Percentiles rank a stretch among this genome's conserved stretches.
phyloP scores from a whole-genome alignment of 805 yeast genomes.

The Naumovozyma castellii region DNA sequence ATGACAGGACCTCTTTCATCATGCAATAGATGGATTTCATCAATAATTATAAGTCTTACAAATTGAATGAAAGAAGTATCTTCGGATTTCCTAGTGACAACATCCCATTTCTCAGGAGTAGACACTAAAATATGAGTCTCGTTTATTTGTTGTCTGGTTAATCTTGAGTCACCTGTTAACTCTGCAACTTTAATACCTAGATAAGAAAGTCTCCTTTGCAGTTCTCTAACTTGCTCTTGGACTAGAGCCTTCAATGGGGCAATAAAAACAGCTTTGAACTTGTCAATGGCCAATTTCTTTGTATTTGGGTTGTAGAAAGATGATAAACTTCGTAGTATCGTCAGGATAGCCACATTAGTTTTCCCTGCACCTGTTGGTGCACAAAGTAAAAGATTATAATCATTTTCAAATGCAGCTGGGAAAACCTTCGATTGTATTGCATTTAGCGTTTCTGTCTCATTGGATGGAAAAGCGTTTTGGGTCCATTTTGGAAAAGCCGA shows the following conservation, averaged over 20 bases:
- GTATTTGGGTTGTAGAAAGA: conserved; percentile 38
- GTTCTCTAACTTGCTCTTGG: conserved; percentile 87
- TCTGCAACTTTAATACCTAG: conserved; percentile 72
- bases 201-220: conserved; percentile 54
- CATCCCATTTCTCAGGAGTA: conserved; percentile 98
- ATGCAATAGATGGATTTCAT: conserved; percentile 86
- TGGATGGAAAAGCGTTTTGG: conserved; percentile 57
- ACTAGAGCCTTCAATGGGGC: conserved; percentile 94
- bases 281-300: conserved; percentile 43
- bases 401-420: conserved; percentile 66
- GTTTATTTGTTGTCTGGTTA: conserved; percentile 64
- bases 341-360: conserved; percentile 88
- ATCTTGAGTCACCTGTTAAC: conserved; percentile 79
- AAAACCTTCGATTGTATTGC: conserved; percentile 75
- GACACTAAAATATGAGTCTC: conserved; percentile 80
- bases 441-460: conserved; percentile 61
- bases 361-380: conserved; percentile 99
- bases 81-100: conserved; percentile 72
- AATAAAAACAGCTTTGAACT: conserved; percentile 73
- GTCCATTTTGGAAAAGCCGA: conserved; percentile 75
- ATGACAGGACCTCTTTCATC: conserved; percentile 93
- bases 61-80: conserved; percentile 55
- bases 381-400: conserved; percentile 70
- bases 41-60: conserved; percentile 69
- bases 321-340: conserved; percentile 55